Evolutionary conservation across 169 alveolate genomes (phyloP).

Genomic region (Eimeria necatrix): DNA sequence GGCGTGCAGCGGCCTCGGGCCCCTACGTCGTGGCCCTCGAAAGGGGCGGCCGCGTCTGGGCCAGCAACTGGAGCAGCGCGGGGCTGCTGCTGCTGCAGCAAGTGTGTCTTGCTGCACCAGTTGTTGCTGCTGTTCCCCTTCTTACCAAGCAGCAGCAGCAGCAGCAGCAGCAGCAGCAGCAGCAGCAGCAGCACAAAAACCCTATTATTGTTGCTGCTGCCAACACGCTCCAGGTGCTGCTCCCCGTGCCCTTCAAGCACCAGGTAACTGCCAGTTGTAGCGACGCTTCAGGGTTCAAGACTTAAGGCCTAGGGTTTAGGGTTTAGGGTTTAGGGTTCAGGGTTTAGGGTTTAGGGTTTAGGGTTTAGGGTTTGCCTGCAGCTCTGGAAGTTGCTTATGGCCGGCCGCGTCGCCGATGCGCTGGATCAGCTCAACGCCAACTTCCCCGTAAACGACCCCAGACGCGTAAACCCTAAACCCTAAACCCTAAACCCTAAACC

Average conservation of each 20-base stretch:
- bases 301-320: not conserved
- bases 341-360: not conserved
- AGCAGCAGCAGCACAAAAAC: not conserved
- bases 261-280: not conserved
- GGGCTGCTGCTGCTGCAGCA: not conserved
- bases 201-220: not conserved
- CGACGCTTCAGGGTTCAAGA: not conserved
- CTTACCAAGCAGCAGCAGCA: not conserved
- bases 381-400: slow-evolving; percentile 48
- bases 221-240: not conserved
- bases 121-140: not conserved
- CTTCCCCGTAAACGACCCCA: slow-evolving; percentile 66
- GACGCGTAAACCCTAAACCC: slow-evolving; percentile 5
- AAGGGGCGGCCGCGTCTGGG: not conserved
- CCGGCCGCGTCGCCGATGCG: slow-evolving; percentile 35
- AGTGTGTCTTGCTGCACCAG: not conserved
- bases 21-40: not conserved
- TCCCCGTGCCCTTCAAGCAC: not conserved
- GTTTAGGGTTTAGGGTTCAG: not conserved
- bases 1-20: not conserved
- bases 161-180: not conserved
- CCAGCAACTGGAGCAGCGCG: not conserved
- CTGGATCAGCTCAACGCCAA: slow-evolving; percentile 51
- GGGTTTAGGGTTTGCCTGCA: not conserved
- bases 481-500: no score